Conservation (phyloP, 495 filamentous ascomycete genomes). For the Darksidea phi region DNA sequence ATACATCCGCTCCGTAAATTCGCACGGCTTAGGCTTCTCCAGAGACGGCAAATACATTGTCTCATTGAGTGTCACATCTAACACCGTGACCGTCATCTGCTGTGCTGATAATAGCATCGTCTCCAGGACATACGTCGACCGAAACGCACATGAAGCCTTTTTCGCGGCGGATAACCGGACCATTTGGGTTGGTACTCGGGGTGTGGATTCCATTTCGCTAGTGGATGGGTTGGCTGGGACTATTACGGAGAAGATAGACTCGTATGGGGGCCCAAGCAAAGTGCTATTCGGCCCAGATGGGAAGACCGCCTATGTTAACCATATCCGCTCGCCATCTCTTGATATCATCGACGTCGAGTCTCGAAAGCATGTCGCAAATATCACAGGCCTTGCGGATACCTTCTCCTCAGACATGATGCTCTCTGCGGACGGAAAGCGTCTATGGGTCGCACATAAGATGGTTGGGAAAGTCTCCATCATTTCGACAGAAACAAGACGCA, state of each 20-base stretch:
- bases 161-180: slow-evolving; percentile 35
- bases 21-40: slow-evolving; percentile 33
- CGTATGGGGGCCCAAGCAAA: slow-evolving; percentile 33
- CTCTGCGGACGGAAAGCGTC: slow-evolving; percentile 27
- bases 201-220: slow-evolving; percentile 29
- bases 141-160: slow-evolving; percentile 36
- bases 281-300: slow-evolving; percentile 36
- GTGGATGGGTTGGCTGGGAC: slow-evolving; percentile 32
- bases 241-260: slow-evolving; percentile 19
- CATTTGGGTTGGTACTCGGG: slow-evolving; percentile 34
- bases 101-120: slow-evolving; percentile 29
- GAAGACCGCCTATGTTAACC: slow-evolving; percentile 31
- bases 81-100: slow-evolving; percentile 35
- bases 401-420: slow-evolving; percentile 40
- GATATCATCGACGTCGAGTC: slow-evolving; percentile 29
- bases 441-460: slow-evolving; percentile 37
- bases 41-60: slow-evolving; percentile 34
- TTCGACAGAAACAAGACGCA: background rate
- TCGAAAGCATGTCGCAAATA: slow-evolving; percentile 20
- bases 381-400: slow-evolving; percentile 29
- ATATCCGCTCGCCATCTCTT: slow-evolving; percentile 24
- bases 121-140: slow-evolving; percentile 29
- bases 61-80: slow-evolving; percentile 27
- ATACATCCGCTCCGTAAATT: slow-evolving; percentile 28
- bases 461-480: slow-evolving; percentile 33